Evolutionary conservation across 345 rosid species (phyloP), one percentile per base, ranked within the genome.

Genomic region (Linum tenue): DNA sequence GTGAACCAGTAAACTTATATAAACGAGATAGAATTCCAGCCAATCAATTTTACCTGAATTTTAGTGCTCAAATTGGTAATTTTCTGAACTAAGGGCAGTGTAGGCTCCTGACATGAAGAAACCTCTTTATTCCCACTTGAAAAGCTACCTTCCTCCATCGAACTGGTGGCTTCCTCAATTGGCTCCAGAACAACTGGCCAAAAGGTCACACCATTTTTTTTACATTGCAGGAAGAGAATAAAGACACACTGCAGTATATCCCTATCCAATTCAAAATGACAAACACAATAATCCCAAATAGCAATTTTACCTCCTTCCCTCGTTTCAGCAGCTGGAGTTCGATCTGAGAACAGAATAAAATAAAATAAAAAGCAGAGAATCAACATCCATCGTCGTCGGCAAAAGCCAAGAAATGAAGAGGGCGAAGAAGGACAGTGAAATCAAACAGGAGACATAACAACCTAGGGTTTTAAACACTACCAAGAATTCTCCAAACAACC

Each of bases 61-160:
- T 71, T 81, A 75, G 68, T 68, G 79, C 91, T 89, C 73, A 91
- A 70, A 65, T 79, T 42, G 43, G 83, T 63, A 56, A 91, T 65
- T 68, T 91, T 94, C 80, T 82, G 80, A 74, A 88, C 69, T 71
- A 85, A 83, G 14, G 95, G 97, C 69, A 85, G 86, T 39, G 84
- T 85, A 67, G 85, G 87, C 53, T 76, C 90, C 66, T 59, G 77
- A 39, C 61, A 63, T 1, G 88, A 78, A 53, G 86, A 80, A 70
- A 72, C 68, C 63, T 83, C 83, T 50, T 56, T 70, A 44, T 41
- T 79, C 65, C 71, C 71, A 64, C 72, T 82, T 9, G 70, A 78
- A 50, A 14, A 71, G 69, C 76, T 57, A 48, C 71, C 76, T 71
- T 73, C 91, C 17, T 77, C 79, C 63, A 56, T 36, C n/a, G 78